phyloP scores from a whole-genome alignment of 2,329 filamentous ascomycete genomes.

The Botryosphaeria dothidea region DNA sequence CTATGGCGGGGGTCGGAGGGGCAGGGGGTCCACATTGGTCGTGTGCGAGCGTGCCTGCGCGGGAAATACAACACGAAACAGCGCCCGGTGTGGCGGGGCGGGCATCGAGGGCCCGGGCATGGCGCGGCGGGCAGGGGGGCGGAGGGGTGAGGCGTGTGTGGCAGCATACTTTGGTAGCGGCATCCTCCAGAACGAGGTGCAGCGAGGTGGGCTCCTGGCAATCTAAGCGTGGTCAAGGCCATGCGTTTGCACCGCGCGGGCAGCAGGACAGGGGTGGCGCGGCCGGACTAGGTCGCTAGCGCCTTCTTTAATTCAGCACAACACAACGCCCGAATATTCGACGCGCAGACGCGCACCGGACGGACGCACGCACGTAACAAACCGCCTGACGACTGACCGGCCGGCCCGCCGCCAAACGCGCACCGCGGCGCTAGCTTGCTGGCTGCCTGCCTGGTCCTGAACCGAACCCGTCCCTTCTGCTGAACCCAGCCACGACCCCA shows the following conservation, averaged over 20 bases:
- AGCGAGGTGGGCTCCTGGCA: not conserved
- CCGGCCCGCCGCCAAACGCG: not conserved
- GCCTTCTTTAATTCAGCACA: slow-evolving; percentile 8
- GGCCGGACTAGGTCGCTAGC: not conserved
- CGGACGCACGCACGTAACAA: not conserved
- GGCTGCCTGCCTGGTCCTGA: not conserved
- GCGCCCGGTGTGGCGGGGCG: not conserved
- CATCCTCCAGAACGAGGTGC: not conserved
- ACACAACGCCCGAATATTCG: not conserved
- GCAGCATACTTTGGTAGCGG: not conserved
- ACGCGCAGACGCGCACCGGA: not conserved
- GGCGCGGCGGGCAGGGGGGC: not conserved
- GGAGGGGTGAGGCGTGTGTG: not conserved
- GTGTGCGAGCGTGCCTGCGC: not conserved
- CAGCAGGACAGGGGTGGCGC: not conserved
- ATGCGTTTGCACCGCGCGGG: not conserved
- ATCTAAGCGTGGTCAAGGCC: not conserved
- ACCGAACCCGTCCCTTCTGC: not conserved
- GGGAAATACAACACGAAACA: slow-evolving; percentile 14
- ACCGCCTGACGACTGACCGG: not conserved
- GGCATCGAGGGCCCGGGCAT: not conserved
- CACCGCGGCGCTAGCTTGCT: not conserved
- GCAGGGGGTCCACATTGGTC: not conserved
- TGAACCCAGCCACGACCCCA: not conserved
- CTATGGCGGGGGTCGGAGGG: slow-evolving; percentile 4